These are phyloP conservation scores for Terana coerulea DNA, from an alignment of 768 basidiomycete species.

Conservation along the genomic window DNA sequence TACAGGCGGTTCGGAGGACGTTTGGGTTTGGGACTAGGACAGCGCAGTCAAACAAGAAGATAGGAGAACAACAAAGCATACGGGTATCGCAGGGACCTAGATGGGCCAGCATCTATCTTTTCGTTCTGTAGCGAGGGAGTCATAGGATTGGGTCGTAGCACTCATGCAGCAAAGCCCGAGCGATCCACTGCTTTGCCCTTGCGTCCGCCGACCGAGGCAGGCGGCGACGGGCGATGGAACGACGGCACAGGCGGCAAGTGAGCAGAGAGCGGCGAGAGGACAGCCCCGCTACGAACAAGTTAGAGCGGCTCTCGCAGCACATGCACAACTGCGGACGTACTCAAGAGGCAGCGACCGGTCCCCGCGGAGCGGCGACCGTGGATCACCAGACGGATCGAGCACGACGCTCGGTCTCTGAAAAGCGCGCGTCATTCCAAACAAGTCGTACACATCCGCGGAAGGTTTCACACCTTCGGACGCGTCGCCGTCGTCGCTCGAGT, in stretches of 20 bases:
- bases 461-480: too few relatives aligned
- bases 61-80: neutral
- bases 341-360: neutral
- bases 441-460: neutral
- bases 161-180: neutral
- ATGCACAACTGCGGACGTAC: neutral
- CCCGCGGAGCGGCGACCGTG: neutral
- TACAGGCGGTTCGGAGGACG: neutral
- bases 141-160: neutral
- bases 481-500: too few relatives aligned
- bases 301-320: neutral
- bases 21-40: neutral
- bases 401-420: neutral
- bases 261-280: too few relatives aligned
- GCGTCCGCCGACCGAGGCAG: neutral
- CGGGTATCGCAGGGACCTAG: neutral
- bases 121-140: neutral
- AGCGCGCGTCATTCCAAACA: neutral
- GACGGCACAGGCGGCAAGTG: too few relatives aligned
- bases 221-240: neutral
- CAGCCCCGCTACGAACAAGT: neutral
- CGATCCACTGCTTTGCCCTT: neutral
- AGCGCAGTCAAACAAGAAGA: neutral
- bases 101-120: neutral
- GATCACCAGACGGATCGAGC: neutral